Conservation (phyloP, 352 stramenopile genomes). For the Elongisporangium prolatum region DNA sequence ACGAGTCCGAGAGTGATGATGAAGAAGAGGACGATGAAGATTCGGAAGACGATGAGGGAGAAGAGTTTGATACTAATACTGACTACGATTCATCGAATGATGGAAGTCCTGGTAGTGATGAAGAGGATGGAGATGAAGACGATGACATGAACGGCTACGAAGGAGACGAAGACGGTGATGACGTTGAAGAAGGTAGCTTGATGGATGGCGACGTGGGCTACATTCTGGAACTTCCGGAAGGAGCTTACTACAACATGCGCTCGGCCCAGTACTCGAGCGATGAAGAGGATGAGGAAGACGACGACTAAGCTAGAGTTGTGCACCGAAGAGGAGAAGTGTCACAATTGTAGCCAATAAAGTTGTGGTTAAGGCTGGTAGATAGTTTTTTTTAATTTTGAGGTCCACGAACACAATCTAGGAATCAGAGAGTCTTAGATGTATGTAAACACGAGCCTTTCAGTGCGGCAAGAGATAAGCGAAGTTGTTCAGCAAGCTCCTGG, state of each 20-base stretch:
- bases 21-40: conserved; percentile 29
- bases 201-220: conserved; percentile 56
- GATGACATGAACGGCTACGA: conserved; percentile 25
- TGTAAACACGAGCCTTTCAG: no score
- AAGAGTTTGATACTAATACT: conserved; percentile 40
- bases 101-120: conserved; percentile 18
- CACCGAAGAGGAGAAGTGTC: no score
- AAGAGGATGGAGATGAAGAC: conserved; percentile 32
- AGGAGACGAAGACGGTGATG: conserved; percentile 27
- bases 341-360: no score
- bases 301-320: conserved; percentile 27
- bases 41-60: conserved; percentile 42
- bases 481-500: no score
- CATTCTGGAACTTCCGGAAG: conserved; percentile 68
- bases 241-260: conserved; percentile 63
- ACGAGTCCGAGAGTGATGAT: conserved; percentile 45
- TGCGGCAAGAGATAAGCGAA: no score
- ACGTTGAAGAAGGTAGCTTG: conserved; percentile 19
- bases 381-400: no score
- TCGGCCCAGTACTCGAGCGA: conserved; percentile 66
- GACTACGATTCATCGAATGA: conserved; percentile 39
- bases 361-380: no score
- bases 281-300: conserved; percentile 63
- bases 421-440: no score
- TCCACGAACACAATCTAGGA: no score